Evolutionary conservation across 352 stramenopile genomes (phyloP).

Genomic region (Globisporangium cederbergense): DNA sequence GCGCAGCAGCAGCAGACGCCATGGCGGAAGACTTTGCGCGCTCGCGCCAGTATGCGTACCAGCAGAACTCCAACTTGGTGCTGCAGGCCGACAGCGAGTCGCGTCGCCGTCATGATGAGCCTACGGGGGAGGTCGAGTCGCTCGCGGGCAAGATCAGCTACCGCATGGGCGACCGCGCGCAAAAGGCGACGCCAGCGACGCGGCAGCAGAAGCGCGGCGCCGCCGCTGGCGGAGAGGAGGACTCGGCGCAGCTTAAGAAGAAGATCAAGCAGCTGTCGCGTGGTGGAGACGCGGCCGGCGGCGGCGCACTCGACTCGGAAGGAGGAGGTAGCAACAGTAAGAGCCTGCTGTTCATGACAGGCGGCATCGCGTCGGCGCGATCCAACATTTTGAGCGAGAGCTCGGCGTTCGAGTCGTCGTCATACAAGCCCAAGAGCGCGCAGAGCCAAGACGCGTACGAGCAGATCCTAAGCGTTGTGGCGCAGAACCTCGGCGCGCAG

Average conservation of each 20-base stretch:
- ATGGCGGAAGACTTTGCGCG: conserved; percentile 91
- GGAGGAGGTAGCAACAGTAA: conserved; percentile 14
- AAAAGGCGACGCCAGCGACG: conserved; percentile 53
- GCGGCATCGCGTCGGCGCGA: conserved; percentile 32
- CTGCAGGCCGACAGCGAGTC: conserved; percentile 89
- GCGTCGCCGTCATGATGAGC: conserved; percentile 73
- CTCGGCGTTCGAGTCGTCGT: conserved; percentile 65
- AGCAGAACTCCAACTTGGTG: conserved; percentile 93
- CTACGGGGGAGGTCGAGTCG: conserved; percentile 86
- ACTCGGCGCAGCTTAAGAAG: conserved; percentile 59
- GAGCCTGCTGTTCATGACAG: conserved; percentile 51
- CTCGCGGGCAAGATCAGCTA: conserved; percentile 72
- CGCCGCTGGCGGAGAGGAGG: conserved; percentile 31
- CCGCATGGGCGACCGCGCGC: conserved; percentile 82
- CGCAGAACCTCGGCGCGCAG: conserved; percentile 79
- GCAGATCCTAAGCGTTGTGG: conserved; percentile 79
- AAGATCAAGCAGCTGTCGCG: conserved; percentile 54
- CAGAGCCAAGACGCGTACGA: conserved; percentile 90
- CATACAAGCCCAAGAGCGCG: conserved; percentile 86
- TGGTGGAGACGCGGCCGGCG: conserved; percentile 11
- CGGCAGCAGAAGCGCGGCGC: conserved; percentile 31
- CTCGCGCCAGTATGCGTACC: conserved; percentile 91
- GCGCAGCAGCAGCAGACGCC: not conserved
- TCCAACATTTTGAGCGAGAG: conserved; percentile 75
- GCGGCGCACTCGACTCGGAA: conserved; percentile 11